phyloP scores from a whole-genome alignment of 371 early-diverging fungal species.

The Mucor plumbeus region DNA sequence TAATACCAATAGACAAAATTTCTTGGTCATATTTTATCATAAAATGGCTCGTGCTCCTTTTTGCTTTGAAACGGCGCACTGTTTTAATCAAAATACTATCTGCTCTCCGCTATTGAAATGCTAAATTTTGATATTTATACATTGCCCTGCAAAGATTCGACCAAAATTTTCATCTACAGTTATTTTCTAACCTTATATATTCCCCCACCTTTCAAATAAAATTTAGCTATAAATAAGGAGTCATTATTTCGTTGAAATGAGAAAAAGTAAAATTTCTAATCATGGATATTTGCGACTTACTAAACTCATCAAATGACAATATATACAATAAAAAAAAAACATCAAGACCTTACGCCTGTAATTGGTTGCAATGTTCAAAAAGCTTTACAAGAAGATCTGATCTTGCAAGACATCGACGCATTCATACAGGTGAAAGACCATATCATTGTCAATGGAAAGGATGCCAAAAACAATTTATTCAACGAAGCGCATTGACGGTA shows the following conservation, averaged over 20 bases:
- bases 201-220: neutral
- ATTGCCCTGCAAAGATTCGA: neutral
- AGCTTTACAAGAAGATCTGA: slow-evolving; percentile 78
- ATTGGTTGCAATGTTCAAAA: slow-evolving; percentile 66
- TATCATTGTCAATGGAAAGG: slow-evolving; percentile 64
- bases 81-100: neutral
- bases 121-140: neutral
- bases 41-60: too few species aligned
- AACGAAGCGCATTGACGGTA: slow-evolving; percentile 78
- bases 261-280: neutral
- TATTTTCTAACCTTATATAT: neutral
- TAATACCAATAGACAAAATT: too few species aligned
- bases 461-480: slow-evolving; percentile 78
- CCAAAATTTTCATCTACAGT: neutral
- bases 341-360: slow-evolving; percentile 36
- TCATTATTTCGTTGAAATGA: neutral
- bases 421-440: slow-evolving; percentile 89
- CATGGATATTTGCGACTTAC: neutral
- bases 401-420: slow-evolving; percentile 85
- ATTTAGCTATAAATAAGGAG: neutral
- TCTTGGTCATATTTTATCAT: too few species aligned
- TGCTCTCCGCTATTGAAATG: neutral
- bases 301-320: neutral
- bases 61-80: too few species aligned
- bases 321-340: neutral